phyloP scores from a whole-genome alignment of 1,284 basidiomycete species.

The Anthracocystis panici-leucophaei region DNA sequence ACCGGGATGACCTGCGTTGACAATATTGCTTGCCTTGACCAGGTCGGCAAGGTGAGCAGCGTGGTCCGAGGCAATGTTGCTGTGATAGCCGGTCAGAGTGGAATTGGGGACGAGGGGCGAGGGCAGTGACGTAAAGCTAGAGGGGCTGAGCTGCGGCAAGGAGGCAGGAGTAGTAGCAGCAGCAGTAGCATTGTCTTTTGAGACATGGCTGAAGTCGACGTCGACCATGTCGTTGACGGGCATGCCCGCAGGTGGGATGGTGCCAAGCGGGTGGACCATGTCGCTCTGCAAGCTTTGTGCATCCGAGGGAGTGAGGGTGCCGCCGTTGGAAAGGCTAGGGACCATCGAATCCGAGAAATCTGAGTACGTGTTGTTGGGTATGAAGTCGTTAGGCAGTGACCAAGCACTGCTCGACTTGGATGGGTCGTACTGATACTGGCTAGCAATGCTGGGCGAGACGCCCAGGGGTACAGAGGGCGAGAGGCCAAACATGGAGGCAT shows the following conservation, averaged over 20 bases:
- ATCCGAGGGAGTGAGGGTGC: slow-evolving; percentile 19
- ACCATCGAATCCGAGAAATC: slow-evolving; percentile 11
- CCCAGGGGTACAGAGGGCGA: slow-evolving; percentile 19
- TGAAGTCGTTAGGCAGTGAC: slow-evolving; percentile 16
- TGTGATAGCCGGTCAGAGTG: slow-evolving; percentile 43
- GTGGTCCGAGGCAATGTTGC: slow-evolving; percentile 40
- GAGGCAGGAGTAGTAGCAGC: background rate
- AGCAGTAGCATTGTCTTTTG: background rate
- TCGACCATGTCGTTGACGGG: slow-evolving; percentile 30
- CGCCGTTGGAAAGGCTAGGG: slow-evolving; percentile 17
- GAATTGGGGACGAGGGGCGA: slow-evolving; percentile 34
- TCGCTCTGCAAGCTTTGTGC: slow-evolving; percentile 27
- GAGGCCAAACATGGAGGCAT: slow-evolving; percentile 20
- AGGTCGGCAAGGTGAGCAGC: slow-evolving; percentile 41
- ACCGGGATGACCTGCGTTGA: slow-evolving; percentile 37
- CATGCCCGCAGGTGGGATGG: slow-evolving; percentile 8
- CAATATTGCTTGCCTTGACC: slow-evolving; percentile 38
- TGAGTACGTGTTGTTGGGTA: slow-evolving; percentile 10
- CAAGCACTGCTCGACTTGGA: slow-evolving; percentile 13
- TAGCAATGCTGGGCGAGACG: slow-evolving; percentile 25
- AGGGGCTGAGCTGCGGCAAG: slow-evolving; percentile 33
- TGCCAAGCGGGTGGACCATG: slow-evolving; percentile 32
- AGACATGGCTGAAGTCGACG: background rate
- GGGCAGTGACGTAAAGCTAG: slow-evolving; percentile 23
- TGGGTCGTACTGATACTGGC: slow-evolving; percentile 7